phyloP scores from a whole-genome alignment of 768 basidiomycete species.

The Hygrophorus pudorinus region DNA sequence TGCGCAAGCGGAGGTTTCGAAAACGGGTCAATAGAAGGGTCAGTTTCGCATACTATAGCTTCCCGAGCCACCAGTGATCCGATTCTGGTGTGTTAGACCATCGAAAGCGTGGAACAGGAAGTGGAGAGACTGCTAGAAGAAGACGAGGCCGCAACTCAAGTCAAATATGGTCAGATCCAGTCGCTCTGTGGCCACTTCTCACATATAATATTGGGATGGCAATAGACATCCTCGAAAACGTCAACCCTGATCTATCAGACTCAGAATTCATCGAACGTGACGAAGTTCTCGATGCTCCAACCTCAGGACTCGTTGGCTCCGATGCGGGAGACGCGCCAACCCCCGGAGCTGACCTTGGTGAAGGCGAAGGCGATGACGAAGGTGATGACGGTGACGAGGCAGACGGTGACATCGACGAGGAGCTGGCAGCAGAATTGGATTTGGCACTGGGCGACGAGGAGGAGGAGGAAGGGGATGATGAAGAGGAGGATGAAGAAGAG shows the following conservation, averaged over 20 bases:
- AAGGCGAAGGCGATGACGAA: conserved; percentile 45
- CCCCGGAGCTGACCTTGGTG: conserved; percentile 45
- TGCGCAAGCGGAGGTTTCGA: conserved; percentile 84
- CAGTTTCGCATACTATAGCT: conserved; percentile 14
- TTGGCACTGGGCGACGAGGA: conserved; percentile 68
- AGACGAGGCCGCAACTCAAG: conserved; percentile 64
- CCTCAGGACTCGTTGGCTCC: conserved; percentile 45
- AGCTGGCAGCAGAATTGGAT: conserved; percentile 81
- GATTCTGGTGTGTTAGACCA: conserved; percentile 43
- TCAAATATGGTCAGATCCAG: conserved; percentile 58
- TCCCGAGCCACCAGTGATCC: background rate
- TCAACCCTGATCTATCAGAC: conserved; percentile 84
- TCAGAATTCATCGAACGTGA: conserved; percentile 77
- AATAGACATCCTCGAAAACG: conserved; percentile 77
- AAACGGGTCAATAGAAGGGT: conserved; percentile 81
- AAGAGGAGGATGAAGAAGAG: conserved; percentile 54
- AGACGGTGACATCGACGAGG: conserved; percentile 81
- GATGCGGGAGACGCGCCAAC: conserved; percentile 58
- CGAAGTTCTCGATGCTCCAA: conserved; percentile 56
- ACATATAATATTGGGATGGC: conserved; percentile 1
- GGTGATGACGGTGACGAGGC: conserved; percentile 47
- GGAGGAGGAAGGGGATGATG: conserved; percentile 48
- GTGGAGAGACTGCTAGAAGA: conserved; percentile 80
- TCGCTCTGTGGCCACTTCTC: background rate
- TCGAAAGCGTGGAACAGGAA: conserved; percentile 90